Evolutionary conservation across 345 rosid genomes (phyloP).

Genomic region (Acer yangbiense): DNA sequence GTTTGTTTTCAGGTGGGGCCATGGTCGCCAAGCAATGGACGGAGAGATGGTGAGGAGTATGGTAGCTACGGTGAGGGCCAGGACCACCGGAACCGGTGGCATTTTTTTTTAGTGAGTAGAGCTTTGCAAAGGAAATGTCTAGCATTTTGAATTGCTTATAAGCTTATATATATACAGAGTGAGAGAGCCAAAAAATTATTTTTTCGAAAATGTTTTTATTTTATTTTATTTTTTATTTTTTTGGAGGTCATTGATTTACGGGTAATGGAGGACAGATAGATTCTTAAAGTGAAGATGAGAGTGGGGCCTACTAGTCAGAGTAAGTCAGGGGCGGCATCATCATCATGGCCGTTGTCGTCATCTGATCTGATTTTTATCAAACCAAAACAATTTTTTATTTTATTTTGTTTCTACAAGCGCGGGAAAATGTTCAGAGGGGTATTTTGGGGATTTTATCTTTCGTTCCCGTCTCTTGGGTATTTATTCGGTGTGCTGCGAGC

Average conservation of each 20-base stretch:
- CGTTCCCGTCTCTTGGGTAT: background rate
- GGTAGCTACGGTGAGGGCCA: constrained; percentile 34
- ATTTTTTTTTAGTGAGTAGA: background rate
- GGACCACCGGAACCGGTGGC: constrained; percentile 35
- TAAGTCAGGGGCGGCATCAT: constrained; percentile 12
- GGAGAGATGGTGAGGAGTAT: constrained; percentile 30
- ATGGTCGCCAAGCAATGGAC: constrained; percentile 70
- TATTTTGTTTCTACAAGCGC: constrained; percentile 17
- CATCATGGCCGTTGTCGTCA: constrained; percentile 27
- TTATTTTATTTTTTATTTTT: background rate
- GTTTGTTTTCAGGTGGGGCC: constrained; percentile 55
- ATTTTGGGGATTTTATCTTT: background rate
- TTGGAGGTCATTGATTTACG: constrained; percentile 51
- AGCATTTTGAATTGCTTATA: constrained; percentile 8
- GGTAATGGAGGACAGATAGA: constrained; percentile 65
- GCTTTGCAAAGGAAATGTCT: constrained; percentile 4
- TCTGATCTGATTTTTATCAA: constrained; percentile 20
- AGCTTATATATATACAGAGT: constrained; percentile 22
- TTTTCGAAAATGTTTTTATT: background rate
- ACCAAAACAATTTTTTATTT: background rate
- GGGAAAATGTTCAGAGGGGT: constrained; percentile 24
- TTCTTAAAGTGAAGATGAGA: constrained; percentile 26
- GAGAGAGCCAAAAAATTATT: background rate
- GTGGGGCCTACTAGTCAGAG: constrained; percentile 23
- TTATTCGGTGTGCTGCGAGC: background rate